Percentiles rank a stretch among this genome's conserved stretches.
phyloP scores from a whole-genome alignment of 2,329 filamentous ascomycete genomes.

The Ascosphaera aggregata region DNA sequence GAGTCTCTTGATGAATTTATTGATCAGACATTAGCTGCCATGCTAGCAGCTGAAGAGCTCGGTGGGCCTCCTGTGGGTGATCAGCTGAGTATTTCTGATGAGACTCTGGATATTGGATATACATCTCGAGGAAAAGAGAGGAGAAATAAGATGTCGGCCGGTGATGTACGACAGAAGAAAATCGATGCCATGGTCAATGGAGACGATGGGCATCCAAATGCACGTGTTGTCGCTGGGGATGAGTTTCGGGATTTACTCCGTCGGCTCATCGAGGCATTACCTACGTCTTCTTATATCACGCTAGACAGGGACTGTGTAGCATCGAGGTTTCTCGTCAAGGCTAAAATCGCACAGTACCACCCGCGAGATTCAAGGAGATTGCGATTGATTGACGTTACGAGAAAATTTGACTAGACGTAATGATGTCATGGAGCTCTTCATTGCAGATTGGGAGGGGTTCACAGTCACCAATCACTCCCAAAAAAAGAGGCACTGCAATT shows the following conservation, averaged over 20 bases:
- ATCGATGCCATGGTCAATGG: conserved; percentile 27
- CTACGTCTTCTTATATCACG: conserved; percentile 22
- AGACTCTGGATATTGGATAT: conserved; percentile 28
- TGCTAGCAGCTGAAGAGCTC: conserved; percentile 63
- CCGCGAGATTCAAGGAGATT: conserved; percentile 28
- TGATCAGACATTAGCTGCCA: conserved; percentile 41
- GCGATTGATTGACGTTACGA: conserved; percentile 28
- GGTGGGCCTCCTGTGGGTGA: conserved; percentile 66
- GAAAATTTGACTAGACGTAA: conserved; percentile 1
- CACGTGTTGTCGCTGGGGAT: conserved; percentile 24
- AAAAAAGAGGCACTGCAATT: too few relatives aligned
- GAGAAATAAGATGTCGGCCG: conserved; percentile 17
- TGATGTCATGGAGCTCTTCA: not conserved
- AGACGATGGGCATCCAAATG: conserved; percentile 11
- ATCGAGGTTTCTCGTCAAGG: conserved; percentile 28
- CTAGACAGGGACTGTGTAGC: conserved; percentile 27
- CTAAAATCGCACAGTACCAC: conserved; percentile 32
- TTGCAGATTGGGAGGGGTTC: too few relatives aligned
- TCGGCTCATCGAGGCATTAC: conserved; percentile 21
- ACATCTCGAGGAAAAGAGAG: conserved; percentile 27
- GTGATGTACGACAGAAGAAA: conserved; percentile 19
- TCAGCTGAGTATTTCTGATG: conserved; percentile 38
- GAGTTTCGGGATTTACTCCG: conserved; percentile 25
- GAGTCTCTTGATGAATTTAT: conserved; percentile 47
- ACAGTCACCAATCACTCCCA: too few relatives aligned